A percentile compares a stretch with the other conserved stretches of the same genome.
Evolutionary conservation across 2,329 filamentous ascomycete species (phyloP).

Genomic region (Aspergillus hiratsukae): DNA sequence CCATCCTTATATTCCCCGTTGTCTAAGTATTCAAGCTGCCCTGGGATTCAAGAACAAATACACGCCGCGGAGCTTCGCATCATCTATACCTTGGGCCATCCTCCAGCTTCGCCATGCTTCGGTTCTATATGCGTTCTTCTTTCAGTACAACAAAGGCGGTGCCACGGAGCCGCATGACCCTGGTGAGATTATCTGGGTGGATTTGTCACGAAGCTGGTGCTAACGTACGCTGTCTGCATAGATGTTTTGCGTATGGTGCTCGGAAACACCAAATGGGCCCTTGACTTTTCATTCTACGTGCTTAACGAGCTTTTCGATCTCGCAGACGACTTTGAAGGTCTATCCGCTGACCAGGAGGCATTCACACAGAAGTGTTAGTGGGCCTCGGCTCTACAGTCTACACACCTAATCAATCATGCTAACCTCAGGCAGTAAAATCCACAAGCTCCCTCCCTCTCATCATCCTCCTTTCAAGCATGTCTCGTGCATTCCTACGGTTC

Average conservation of each 20-base stretch:
- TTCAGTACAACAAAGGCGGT: slow-evolving; percentile 57
- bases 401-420: neutral
- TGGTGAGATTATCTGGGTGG: slow-evolving; percentile 36
- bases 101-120: slow-evolving; percentile 68
- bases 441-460: slow-evolving; percentile 39
- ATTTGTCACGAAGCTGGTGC: neutral
- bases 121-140: slow-evolving; percentile 61
- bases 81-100: slow-evolving; percentile 70
- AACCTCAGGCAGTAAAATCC: slow-evolving; percentile 28
- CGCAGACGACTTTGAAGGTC: slow-evolving; percentile 34
- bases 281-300: slow-evolving; percentile 59
- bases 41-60: slow-evolving; percentile 67
- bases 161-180: slow-evolving; percentile 51
- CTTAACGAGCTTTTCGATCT: slow-evolving; percentile 50
- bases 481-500: slow-evolving; percentile 66
- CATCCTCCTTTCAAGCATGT: slow-evolving; percentile 69
- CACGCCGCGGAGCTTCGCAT: slow-evolving; percentile 58
- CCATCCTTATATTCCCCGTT: slow-evolving; percentile 68
- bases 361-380: slow-evolving; percentile 35
- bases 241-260: slow-evolving; percentile 69
- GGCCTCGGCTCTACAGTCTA: neutral
- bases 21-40: slow-evolving; percentile 72
- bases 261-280: slow-evolving; percentile 72
- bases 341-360: slow-evolving; percentile 30
- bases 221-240: slow-evolving; percentile 21